Evolutionary conservation across 2,329 filamentous ascomycete species (phyloP), one percentile per base, ranked within the genome.

Genomic region (Thermoascus crustaceus): DNA sequence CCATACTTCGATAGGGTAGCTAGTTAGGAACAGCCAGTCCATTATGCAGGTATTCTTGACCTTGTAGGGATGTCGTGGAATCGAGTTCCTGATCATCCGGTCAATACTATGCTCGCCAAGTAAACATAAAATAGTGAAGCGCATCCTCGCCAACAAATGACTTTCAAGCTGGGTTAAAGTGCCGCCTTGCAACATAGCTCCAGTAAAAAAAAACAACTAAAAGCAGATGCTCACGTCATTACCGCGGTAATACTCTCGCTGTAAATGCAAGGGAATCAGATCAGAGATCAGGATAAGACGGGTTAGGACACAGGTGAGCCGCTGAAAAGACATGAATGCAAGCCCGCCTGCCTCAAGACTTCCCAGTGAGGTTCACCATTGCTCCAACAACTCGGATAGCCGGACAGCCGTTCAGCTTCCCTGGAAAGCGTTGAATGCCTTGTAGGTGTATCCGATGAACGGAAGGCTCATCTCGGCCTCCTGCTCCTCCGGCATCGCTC

Each of bases 371-470:
- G 34, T 39, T 40, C 38, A 47, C 46, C 39, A 32, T 44, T 34
- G 32, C 32, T 38, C 23, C 31, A 18, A 42, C n/a, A 32, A 37
- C 33, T 30, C 45, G 40, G 39, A 38, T 48, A 36, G 42, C 38
- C 43, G 32, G 42, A 29, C 40, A 35, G 35, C 19, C 10, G 17
- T 43, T 47, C 56, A 65, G 33, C 44, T 64, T 31, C 41, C 53
- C 45, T 68, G 63, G 65, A 80, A 79, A 38, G 74, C 78, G 61
- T 80, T 79, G 64, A 98, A 98, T 43, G 91, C 85, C 77, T 96
- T 98, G 72, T 95, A 98, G 6, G 91, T 94, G 64, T 94, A 94
- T 22, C 86, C 86, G 52, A 94, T 91, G 60, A 94, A 98, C 3
- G 91, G 91, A 65, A 98, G 67, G 66, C 85, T 94, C 78, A 95